These are phyloP conservation scores for Russula griseocarnosa DNA, from an alignment of 768 basidiomycete genomes.

Conservation along the genomic window DNA sequence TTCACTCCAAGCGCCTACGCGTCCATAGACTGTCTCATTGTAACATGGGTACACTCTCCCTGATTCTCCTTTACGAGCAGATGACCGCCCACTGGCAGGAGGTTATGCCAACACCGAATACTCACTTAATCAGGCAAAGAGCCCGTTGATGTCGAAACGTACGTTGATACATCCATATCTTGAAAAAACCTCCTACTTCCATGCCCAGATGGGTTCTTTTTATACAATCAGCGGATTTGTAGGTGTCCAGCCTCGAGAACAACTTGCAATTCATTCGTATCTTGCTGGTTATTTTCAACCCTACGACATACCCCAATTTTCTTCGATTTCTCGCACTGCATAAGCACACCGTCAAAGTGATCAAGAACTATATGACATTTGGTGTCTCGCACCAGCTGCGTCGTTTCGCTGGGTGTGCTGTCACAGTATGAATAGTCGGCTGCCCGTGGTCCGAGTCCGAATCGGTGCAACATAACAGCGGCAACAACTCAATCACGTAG, in stretches of 20 bases:
- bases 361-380: slow-evolving; percentile 74
- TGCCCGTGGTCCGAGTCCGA: too few species aligned
- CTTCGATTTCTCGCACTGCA: slow-evolving; percentile 57
- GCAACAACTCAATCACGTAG: too few species aligned
- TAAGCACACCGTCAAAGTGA: slow-evolving; percentile 42
- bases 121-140: slow-evolving; percentile 38
- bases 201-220: not conserved
- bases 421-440: too few species aligned
- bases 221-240: not conserved
- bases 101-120: too few species aligned
- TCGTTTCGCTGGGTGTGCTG: too few species aligned
- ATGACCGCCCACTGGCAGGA: slow-evolving; percentile 55
- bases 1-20: too few species aligned
- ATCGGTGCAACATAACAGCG: too few species aligned
- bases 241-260: not conserved
- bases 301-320: slow-evolving; percentile 65
- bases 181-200: not conserved
- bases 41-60: slow-evolving; percentile 46
- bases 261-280: not conserved
- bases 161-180: slow-evolving; percentile 32
- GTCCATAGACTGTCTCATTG: too few species aligned
- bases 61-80: slow-evolving; percentile 54
- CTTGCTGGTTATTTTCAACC: slow-evolving; percentile 70
- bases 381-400: too few species aligned
- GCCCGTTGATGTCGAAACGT: slow-evolving; percentile 64